Percentiles rank a stretch among this genome's conserved stretches.
Evolutionary conservation across 176 grass and related monocot genomes (phyloP).

Genomic region (Phoenix dactylifera): DNA sequence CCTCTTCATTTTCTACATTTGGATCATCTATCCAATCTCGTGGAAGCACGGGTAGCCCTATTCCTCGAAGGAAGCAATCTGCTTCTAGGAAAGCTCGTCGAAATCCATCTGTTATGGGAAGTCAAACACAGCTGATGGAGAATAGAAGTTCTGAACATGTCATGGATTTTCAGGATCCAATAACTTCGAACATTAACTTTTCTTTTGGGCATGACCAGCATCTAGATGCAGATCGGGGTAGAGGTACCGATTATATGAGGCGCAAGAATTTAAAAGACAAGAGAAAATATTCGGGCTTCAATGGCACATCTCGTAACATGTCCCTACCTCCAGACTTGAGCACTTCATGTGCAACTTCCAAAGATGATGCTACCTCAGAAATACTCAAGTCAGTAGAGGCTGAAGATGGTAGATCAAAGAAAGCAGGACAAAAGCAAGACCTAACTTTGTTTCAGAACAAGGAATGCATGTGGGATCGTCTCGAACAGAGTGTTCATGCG

Average conservation of each 20-base stretch:
- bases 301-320: slow-evolving; percentile 4
- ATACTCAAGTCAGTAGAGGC: slow-evolving; percentile 24
- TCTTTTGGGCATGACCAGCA: slow-evolving; percentile 28
- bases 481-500: slow-evolving; percentile 17
- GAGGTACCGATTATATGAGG: slow-evolving; percentile 6
- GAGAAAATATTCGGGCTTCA: too few species aligned
- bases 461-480: slow-evolving; percentile 18
- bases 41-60: slow-evolving; percentile 41
- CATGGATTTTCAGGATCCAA: slow-evolving; percentile 31
- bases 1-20: too few species aligned
- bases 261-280: too few species aligned
- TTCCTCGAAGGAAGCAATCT: slow-evolving; percentile 42
- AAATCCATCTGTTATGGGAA: slow-evolving; percentile 20
- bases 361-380: not conserved
- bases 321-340: slow-evolving; percentile 12
- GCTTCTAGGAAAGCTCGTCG: slow-evolving; percentile 24
- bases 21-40: slow-evolving; percentile 11
- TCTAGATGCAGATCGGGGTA: slow-evolving; percentile 12
- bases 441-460: slow-evolving; percentile 2
- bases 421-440: slow-evolving; percentile 26
- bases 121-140: slow-evolving; percentile 9
- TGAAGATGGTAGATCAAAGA: slow-evolving; percentile 35
- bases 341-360: slow-evolving; percentile 11
- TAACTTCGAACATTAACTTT: slow-evolving; percentile 32
- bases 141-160: slow-evolving; percentile 20